phyloP scores from a whole-genome alignment of 371 early-diverging fungal species.

The Choanephora cucurbitarum region DNA sequence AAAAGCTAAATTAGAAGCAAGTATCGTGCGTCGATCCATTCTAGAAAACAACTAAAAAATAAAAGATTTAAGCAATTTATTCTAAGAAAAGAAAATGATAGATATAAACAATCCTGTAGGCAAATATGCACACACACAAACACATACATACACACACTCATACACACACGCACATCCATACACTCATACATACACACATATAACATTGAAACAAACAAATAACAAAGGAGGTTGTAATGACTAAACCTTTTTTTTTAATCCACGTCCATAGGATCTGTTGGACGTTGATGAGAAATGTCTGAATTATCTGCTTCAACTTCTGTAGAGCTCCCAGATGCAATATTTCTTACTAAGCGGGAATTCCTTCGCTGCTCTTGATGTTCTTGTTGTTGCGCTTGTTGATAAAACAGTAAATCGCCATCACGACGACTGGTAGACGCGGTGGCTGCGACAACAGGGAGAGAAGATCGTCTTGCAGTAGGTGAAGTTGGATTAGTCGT shows the following conservation, averaged over 20 bases:
- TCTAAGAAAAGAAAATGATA: no score
- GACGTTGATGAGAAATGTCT: constrained; percentile 22
- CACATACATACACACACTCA: no score
- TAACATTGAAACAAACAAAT: not conserved
- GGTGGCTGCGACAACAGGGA: constrained; percentile 17
- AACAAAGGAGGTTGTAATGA: not conserved
- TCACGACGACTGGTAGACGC: constrained; percentile 22
- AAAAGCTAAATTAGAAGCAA: constrained; percentile 23
- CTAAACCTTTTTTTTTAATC: constrained; percentile 17
- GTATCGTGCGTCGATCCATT: constrained; percentile 14
- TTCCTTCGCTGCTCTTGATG: constrained; percentile 19
- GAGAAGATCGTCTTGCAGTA: constrained; percentile 23
- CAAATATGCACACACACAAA: no score
- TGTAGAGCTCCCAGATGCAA: constrained; percentile 36
- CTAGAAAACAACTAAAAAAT: not conserved
- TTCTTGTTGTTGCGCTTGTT: constrained; percentile 2
- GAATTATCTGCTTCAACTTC: constrained; percentile 32
- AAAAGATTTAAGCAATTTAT: no score
- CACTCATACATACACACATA: no score
- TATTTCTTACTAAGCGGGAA: constrained; percentile 23
- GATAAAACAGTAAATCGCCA: constrained; percentile 28
- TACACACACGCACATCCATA: no score
- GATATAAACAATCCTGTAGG: no score
- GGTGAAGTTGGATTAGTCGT: constrained; percentile 2
- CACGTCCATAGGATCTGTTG: constrained; percentile 35